Evolutionary conservation across 345 rosid species (phyloP), one percentile per base, ranked within the genome.

Genomic region (Conringia planisiliqua): DNA sequence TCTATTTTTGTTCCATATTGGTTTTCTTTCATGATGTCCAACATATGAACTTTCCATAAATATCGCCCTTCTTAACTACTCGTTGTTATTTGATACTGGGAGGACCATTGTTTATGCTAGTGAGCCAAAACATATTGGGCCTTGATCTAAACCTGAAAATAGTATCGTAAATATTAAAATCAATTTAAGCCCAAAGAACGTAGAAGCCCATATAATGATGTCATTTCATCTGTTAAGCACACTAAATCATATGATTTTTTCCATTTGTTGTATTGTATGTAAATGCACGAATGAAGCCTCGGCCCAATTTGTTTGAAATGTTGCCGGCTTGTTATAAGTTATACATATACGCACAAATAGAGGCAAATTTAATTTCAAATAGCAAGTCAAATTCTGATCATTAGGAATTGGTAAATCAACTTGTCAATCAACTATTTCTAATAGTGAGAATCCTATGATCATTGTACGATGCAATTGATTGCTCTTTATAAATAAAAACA

Each of bases 401-500:
- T 51, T 10, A 20, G 29, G 54, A 33, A 65, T 73, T 43, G 30
- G 29, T 43, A 66, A 33, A 73, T 35, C 38, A 72, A 35, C 12
- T 27, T 62, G 51, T 38, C 61, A 47, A 72, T 62, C 70, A 55
- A 73, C 50, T 74, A 24, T 33, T 74, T 33, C 16, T 44, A 11
- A 22, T 11, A 46, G 29, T 24, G 54, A 20, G 55, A 16, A 74
- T 65, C 72, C 44, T 9, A 73, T 73, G 44, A 51, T 64, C 26
- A 33, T 65, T 65, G 72, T 66, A 74, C 50, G 59, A 46, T 56
- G 32, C 22, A 46, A 56, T 17, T 36, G 42, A 35, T 72, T 62
- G 63, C 70, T 40, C 10, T 29, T 72, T 13, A 10, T 42, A 29
- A 50, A 50, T 4, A 38, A 48, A 43, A 38, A 30, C 1, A 30